Evolutionary conservation across 495 filamentous ascomycete species (phyloP).

Genomic region (Tuber brumale): DNA sequence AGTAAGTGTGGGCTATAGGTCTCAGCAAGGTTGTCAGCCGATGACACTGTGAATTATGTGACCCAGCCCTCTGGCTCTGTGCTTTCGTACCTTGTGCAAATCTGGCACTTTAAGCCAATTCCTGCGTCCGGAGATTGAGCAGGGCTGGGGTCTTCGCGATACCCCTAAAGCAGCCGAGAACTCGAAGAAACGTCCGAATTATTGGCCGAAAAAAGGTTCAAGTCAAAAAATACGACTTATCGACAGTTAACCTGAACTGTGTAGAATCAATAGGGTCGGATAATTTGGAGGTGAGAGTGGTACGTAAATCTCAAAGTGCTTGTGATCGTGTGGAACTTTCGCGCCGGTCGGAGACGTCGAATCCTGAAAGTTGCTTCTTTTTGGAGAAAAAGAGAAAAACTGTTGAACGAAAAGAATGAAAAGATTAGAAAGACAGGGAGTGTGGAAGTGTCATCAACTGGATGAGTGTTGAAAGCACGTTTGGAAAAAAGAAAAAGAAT

Average conservation of each 20-base stretch:
- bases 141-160: neutral
- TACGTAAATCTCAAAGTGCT: conserved; percentile 24
- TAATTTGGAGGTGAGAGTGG: conserved; percentile 17
- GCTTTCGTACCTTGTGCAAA: neutral
- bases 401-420: conserved; percentile 25
- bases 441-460: conserved; percentile 38
- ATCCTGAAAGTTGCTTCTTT: conserved; percentile 22
- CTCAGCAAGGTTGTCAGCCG: neutral
- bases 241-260: conserved; percentile 43
- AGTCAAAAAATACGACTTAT: conserved; percentile 12
- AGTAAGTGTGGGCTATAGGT: neutral
- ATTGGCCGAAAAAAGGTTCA: conserved; percentile 8
- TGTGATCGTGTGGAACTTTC: conserved; percentile 38
- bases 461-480: conserved; percentile 33
- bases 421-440: conserved; percentile 32
- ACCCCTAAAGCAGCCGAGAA: neutral
- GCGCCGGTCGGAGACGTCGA: conserved; percentile 42
- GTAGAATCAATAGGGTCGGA: conserved; percentile 18
- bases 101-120: neutral
- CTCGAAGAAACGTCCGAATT: neutral
- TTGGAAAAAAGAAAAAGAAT: conserved; percentile 33
- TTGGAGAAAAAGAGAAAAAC: conserved; percentile 23
- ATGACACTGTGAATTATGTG: neutral
- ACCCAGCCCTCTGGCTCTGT: neutral
- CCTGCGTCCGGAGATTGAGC: neutral